Evolutionary conservation across 2,329 filamentous ascomycete genomes (phyloP).

Genomic region (Colletotrichum horii): DNA sequence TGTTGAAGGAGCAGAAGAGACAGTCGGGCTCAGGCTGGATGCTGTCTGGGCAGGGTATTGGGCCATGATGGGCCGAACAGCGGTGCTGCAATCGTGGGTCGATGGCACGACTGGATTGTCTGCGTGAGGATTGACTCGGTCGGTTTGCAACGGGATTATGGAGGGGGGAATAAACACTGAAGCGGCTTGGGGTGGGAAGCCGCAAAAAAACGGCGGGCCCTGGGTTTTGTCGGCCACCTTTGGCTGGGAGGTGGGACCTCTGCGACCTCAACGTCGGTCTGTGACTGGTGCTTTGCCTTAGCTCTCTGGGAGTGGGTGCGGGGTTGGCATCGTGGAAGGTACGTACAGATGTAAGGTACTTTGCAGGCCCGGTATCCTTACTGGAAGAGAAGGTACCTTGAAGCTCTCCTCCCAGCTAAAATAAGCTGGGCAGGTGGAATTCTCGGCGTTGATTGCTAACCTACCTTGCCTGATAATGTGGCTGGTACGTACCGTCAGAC

Average conservation of each 20-base stretch:
- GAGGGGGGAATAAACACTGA: slow-evolving; percentile 15
- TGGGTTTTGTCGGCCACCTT: slow-evolving; percentile 8
- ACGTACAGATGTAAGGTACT: background rate
- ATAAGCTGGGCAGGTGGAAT: background rate
- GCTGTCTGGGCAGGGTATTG: slow-evolving; percentile 24
- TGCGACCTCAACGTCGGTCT: background rate
- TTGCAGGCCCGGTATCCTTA: background rate
- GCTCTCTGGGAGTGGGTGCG: background rate
- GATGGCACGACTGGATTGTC: slow-evolving; percentile 14
- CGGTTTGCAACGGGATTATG: slow-evolving; percentile 37
- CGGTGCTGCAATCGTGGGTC: slow-evolving; percentile 15
- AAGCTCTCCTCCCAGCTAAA: background rate
- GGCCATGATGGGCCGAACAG: slow-evolving; percentile 28
- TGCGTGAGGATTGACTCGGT: slow-evolving; percentile 26
- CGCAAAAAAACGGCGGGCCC: slow-evolving; percentile 19
- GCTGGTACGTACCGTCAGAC: background rate
- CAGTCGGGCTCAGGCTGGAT: slow-evolving; percentile 17
- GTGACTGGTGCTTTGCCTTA: background rate
- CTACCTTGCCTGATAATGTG: background rate
- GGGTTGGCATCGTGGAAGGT: background rate
- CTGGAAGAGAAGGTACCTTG: background rate
- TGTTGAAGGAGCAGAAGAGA: slow-evolving; percentile 20
- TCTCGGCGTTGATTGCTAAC: background rate
- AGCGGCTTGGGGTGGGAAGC: slow-evolving; percentile 11
- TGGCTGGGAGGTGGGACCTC: background rate